A percentile compares a stretch with the other conserved stretches of the same genome.
Conservation (phyloP, 2,329 filamentous ascomycete species). For the Cladosporium sp. region DNA sequence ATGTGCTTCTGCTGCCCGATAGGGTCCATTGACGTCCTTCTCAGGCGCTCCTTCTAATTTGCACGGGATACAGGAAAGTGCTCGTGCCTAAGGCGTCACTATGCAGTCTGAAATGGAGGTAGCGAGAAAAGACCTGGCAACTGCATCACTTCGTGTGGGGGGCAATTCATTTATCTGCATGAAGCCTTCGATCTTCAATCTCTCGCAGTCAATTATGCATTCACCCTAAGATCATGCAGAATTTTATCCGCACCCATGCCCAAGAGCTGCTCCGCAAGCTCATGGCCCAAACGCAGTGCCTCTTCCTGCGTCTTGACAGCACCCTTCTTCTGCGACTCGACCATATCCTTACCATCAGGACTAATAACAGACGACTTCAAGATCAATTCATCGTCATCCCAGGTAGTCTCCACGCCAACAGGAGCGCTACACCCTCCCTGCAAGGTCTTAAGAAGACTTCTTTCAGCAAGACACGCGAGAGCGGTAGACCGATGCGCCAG, state of each 20-base stretch:
- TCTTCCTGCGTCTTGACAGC: conserved; percentile 68
- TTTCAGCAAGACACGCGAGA: conserved; percentile 71
- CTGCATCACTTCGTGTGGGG: background rate
- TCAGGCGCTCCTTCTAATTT: background rate
- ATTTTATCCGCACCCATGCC: conserved; percentile 76
- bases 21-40: background rate
- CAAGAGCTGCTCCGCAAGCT: conserved; percentile 69
- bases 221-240: conserved; percentile 41
- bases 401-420: conserved; percentile 79
- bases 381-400: conserved; percentile 60
- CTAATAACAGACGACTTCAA: conserved; percentile 77
- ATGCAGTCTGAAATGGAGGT: background rate
- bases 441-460: conserved; percentile 77
- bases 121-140: background rate
- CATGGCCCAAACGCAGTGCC: conserved; percentile 72
- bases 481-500: conserved; percentile 65
- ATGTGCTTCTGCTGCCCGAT: background rate
- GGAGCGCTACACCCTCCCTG: conserved; percentile 93
- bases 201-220: background rate
- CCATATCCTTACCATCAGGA: conserved; percentile 70
- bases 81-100: no score
- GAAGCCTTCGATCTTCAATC: background rate
- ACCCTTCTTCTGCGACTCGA: conserved; percentile 52
- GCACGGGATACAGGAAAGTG: no score
- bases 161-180: background rate